These are phyloP conservation scores for Notholithocarpus densiflorus DNA, from an alignment of 306 rosid species.

Conservation along the genomic window DNA sequence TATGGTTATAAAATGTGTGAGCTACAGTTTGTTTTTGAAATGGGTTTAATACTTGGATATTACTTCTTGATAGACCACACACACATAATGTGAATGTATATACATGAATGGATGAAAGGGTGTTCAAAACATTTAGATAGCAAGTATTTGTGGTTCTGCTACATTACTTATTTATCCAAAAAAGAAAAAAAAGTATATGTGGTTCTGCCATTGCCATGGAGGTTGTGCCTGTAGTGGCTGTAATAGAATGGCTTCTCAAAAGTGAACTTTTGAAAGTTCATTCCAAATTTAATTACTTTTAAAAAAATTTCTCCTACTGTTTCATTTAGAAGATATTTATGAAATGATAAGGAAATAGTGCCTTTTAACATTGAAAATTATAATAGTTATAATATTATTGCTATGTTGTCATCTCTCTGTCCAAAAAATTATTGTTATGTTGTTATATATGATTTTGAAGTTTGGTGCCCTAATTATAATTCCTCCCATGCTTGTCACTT, in stretches of 20 bases:
- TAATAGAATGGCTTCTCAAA: neutral
- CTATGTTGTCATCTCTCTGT: no score
- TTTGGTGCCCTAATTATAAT: neutral
- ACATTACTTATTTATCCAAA: no score
- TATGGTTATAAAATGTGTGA: neutral
- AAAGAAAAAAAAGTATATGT: neutral
- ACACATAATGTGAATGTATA: neutral
- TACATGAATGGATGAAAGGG: neutral
- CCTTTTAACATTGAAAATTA: neutral
- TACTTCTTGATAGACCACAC: neutral
- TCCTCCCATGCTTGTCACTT: slow-evolving; percentile 16
- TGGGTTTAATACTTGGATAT: neutral
- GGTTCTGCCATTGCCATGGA: neutral
- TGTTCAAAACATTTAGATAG: no score
- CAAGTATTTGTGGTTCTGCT: neutral
- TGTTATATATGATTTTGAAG: neutral
- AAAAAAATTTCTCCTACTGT: neutral
- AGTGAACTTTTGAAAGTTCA: neutral
- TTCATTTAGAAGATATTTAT: neutral
- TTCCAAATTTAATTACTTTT: neutral
- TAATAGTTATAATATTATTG: neutral
- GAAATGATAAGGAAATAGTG: neutral
- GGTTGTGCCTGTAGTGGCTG: neutral
- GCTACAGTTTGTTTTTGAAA: neutral
- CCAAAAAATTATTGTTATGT: neutral